phyloP scores from a whole-genome alignment of 805 yeast genomes.

The Metschnikowia corniflorae region DNA sequence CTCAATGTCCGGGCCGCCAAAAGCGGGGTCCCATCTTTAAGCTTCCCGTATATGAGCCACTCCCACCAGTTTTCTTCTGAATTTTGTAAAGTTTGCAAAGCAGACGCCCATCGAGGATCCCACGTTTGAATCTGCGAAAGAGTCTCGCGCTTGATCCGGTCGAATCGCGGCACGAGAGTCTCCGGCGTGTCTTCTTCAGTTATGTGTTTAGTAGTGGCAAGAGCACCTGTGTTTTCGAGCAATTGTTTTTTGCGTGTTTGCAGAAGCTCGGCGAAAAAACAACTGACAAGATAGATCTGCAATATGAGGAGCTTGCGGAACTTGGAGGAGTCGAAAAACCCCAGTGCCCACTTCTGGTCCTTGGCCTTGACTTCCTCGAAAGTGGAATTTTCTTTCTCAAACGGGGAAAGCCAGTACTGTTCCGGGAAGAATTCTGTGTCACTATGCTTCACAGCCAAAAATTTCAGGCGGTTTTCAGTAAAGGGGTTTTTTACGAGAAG shows the following conservation, averaged over 20 bases:
- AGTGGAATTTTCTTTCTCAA: conserved; percentile 20
- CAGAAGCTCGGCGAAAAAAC: conserved; percentile 29
- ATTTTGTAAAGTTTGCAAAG: conserved; percentile 25
- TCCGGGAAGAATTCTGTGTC: conserved; percentile 32
- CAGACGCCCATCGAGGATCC: conserved; percentile 26
- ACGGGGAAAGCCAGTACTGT: conserved; percentile 32
- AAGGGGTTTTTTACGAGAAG: conserved; percentile 15
- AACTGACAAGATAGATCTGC: conserved; percentile 30
- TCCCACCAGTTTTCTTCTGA: conserved; percentile 39
- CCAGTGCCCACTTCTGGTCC: conserved; percentile 25
- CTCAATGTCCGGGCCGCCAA: conserved; percentile 21
- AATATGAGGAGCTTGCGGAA: conserved; percentile 26
- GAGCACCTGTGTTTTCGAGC: conserved; percentile 22
- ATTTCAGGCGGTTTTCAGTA: conserved; percentile 15
- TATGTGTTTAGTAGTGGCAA: conserved; percentile 33
- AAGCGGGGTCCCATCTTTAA: conserved; percentile 26
- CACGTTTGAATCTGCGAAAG: conserved; percentile 18
- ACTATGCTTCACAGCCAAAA: conserved; percentile 19
- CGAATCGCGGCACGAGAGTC: conserved; percentile 18
- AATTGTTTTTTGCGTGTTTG: conserved; percentile 22
- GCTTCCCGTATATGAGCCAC: conserved; percentile 39
- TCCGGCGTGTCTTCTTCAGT: conserved; percentile 33
- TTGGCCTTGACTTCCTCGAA: conserved; percentile 18
- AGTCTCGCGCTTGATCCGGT: conserved; percentile 27
- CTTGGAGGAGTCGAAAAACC: conserved; percentile 25